Conservation (phyloP, 208 protist genomes). For the Strigomonas culicis region DNA sequence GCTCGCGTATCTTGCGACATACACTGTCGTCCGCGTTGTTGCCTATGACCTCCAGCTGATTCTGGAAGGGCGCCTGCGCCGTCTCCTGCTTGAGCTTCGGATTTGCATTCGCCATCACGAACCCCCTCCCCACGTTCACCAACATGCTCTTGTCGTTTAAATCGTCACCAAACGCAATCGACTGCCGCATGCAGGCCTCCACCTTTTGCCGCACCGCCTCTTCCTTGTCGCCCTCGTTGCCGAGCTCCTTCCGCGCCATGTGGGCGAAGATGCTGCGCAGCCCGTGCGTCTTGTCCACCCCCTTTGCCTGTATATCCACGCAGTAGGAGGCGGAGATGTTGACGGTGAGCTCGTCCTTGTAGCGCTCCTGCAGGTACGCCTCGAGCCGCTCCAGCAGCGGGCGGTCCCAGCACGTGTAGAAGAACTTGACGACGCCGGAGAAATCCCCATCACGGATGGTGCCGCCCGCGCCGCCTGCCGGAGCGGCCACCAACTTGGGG, state of each 20-base stretch:
- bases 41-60: constrained; percentile 35
- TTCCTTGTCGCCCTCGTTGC: neutral
- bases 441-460: constrained; percentile 12
- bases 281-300: constrained; percentile 27
- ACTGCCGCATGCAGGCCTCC: constrained; percentile 16
- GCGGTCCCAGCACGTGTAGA: constrained; percentile 29
- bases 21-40: constrained; percentile 45
- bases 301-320: constrained; percentile 33
- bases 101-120: constrained; percentile 46
- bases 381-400: constrained; percentile 19
- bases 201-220: constrained; percentile 15
- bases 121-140: constrained; percentile 33
- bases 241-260: constrained; percentile 17
- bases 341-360: constrained; percentile 20
- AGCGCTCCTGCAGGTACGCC: constrained; percentile 16
- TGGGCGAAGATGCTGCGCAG: constrained; percentile 14
- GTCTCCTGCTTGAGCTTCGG: constrained; percentile 24
- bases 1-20: constrained; percentile 33
- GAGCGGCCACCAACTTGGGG: neutral
- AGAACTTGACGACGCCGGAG: constrained; percentile 19
- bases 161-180: constrained; percentile 58
- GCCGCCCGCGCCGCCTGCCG: neutral
- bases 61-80: constrained; percentile 7
- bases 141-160: constrained; percentile 60
- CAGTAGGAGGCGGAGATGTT: constrained; percentile 39